Base-by-base conservation (phyloP, 208 protist genomes). In the Crithidia bombi region DNA sequence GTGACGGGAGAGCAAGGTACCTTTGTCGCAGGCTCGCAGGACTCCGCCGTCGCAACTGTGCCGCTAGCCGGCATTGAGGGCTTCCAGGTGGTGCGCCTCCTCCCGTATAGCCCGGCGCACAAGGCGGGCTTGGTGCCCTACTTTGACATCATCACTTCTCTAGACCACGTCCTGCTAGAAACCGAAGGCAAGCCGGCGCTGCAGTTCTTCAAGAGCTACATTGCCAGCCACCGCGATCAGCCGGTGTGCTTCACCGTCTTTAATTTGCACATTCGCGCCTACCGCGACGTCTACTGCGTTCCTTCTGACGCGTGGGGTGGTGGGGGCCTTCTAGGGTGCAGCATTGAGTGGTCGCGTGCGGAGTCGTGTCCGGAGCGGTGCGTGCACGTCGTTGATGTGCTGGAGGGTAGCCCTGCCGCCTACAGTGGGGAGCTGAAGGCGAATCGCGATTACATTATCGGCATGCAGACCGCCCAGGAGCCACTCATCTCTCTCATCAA, bases 111-210 rank as follows among this genome's bases (percentile, higher is more conserved):
- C 63, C 89, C 89, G 11, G 90, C 92, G 1, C 82, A 93, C 56
- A 54, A 72, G n/a, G 76, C 78, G 4, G 92, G 92, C 5, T 61
- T 97, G 19, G 52, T 93, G 25, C 90, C 92, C 3, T 97, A 88
- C 65, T 97, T 97, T 59, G 92, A 97, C 76, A 84, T 97, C 36
- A 92, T 97, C 56, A 83, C 75, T 21, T 84, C 81, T 4, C 58
- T 93, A 17, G 87, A 97, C 62, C 47, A 86, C n/a, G 36, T 65
- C n/a, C 32, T 65, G 11, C 39, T 84, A 17, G 66, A 78, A 2
- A 44, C 38, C 17, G 41, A 75, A 41, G 61, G 66, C 32, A 46
- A 65, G 33, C 44, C 63, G 32, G 43, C 57, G 5, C 67, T 87
- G 36, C 65, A 76, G 26, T 79, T 83, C 64, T 96, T 97, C 54